These are phyloP conservation scores for Theileria luwenshuni DNA, from an alignment of 169 alveolate species.

Conservation along the genomic window DNA sequence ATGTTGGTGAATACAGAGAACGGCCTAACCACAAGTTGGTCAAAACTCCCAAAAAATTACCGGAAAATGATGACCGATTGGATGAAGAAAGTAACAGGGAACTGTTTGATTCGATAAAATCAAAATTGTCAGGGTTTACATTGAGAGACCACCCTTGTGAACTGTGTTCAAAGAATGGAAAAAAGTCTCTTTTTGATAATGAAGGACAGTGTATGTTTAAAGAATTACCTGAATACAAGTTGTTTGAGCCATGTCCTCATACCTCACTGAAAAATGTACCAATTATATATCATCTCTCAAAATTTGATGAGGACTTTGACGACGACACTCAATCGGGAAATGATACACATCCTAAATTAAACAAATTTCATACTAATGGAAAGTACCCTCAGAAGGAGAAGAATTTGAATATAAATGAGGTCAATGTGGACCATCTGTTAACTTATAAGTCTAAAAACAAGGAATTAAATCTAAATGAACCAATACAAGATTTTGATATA, in stretches of 20 bases:
- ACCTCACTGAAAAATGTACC: slow-evolving; percentile 16
- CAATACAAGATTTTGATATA: not conserved
- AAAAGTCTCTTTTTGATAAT: not conserved
- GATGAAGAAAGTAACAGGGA: too few relatives aligned
- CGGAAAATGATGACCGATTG: slow-evolving; percentile 24
- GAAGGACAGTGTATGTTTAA: not conserved
- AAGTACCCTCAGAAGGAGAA: not conserved
- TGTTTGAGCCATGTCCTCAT: slow-evolving; percentile 28
- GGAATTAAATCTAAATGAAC: not conserved
- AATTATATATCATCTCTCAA: not conserved
- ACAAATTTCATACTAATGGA: not conserved
- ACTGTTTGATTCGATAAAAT: slow-evolving; percentile 16
- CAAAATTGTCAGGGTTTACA: slow-evolving; percentile 17
- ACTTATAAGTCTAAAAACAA: not conserved
- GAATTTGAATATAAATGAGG: not conserved
- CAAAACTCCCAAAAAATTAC: not conserved
- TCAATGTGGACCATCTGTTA: not conserved
- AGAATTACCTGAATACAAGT: not conserved
- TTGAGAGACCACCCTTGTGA: slow-evolving; percentile 37
- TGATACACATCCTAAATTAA: not conserved
- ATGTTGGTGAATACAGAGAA: not conserved
- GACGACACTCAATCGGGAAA: not conserved
- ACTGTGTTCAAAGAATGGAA: slow-evolving; percentile 21
- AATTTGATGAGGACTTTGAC: not conserved
- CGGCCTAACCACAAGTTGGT: not conserved